phyloP scores from a whole-genome alignment of 176 grass and related monocot genomes.

The Elymus sibiricus region DNA sequence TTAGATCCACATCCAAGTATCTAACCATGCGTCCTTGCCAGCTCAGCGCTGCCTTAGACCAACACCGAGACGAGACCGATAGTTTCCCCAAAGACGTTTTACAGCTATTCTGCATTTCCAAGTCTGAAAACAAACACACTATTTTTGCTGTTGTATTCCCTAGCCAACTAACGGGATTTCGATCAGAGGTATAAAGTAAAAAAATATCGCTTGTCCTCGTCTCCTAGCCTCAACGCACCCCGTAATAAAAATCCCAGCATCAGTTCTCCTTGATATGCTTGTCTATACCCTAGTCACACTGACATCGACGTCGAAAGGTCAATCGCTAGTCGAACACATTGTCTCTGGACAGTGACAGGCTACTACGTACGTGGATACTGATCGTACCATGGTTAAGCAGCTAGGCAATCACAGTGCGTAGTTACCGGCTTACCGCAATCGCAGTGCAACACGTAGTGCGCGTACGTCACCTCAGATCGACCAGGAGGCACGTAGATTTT shows the following conservation, averaged over 20 bases:
- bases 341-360: neutral
- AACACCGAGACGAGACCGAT: neutral
- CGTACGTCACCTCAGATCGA: neutral
- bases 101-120: too few relatives aligned
- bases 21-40: neutral
- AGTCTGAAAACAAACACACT: too few relatives aligned
- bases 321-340: neutral
- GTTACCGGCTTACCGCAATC: neutral
- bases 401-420: neutral
- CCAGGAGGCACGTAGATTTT: too few relatives aligned
- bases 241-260: constrained; percentile 34
- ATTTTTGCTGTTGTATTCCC: too few relatives aligned
- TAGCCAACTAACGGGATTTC: too few relatives aligned
- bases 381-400: neutral
- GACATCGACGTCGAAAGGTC: constrained; percentile 20
- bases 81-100: too few relatives aligned
- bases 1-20: neutral
- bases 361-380: neutral
- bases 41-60: neutral
- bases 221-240: neutral
- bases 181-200: neutral
- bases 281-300: neutral
- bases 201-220: neutral
- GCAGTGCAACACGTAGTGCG: neutral
- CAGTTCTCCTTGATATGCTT: constrained; percentile 2